Conservation (phyloP, 306 rosid genomes). For the Cucumis melo region DNA sequence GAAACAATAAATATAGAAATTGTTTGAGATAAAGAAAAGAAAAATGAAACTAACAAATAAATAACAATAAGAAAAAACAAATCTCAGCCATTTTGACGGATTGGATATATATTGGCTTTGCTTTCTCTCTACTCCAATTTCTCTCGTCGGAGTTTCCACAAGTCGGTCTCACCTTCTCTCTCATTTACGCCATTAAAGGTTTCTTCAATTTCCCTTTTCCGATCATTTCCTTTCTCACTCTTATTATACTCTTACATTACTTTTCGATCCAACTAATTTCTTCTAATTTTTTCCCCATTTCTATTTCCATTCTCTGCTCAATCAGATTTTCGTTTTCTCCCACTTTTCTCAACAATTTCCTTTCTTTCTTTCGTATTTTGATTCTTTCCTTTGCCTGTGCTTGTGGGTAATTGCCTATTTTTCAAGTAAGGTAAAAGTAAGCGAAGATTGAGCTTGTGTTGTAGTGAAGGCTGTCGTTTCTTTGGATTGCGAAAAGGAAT, state of each 20-base stretch:
- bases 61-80: background rate
- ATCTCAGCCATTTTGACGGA: background rate
- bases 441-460: background rate
- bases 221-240: background rate
- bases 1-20: no score
- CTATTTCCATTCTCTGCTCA: background rate
- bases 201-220: background rate
- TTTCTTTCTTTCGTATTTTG: background rate
- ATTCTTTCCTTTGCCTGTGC: background rate
- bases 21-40: no score
- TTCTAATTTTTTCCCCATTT: background rate
- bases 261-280: background rate
- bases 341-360: background rate
- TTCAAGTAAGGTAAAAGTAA: background rate
- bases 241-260: background rate
- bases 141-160: slow-evolving; percentile 20
- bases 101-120: background rate
- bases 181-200: slow-evolving; percentile 1
- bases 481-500: background rate
- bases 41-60: no score
- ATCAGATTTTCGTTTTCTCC: background rate
- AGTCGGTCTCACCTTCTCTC: slow-evolving; percentile 1
- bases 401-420: background rate
- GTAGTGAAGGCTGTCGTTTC: background rate
- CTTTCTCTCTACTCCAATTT: background rate